Base-by-base conservation (phyloP, 2,329 filamentous ascomycete genomes). In the Domatiomyces globalis region DNA sequence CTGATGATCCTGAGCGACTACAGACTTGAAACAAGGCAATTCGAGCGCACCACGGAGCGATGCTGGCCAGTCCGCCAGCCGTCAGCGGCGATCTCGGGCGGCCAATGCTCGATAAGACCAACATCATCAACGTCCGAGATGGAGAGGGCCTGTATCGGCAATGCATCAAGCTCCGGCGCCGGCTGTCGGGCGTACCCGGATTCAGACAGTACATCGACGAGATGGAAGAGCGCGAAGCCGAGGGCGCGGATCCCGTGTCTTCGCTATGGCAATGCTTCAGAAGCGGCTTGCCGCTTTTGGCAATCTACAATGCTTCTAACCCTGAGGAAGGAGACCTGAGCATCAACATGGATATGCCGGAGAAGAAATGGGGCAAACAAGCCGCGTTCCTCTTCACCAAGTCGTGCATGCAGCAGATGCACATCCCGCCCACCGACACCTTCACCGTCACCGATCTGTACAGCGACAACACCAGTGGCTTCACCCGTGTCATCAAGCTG, bases 141-240 rank as follows among this genome's bases (percentile, higher is more conserved):
- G 89, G 95, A 66, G 89, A 92, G 58, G 95, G 89, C 9, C 79
- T 98, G 20, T 98, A 95, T 69, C 90, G 96, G 69, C 95, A 94
- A 67, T 96, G 92, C 67, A 78, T 94, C 59, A 81, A 83, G 50
- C 74, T 96, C 55, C 87, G 86, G 65, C 81, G 84, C 69, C 81
- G 92, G 56, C 73, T 98, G 55, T 77, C 81, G 51, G 83, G 84
- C 58, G 88, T 96, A 7, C 88, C 88, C 3, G 84, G 80, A 53
- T 95, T 96, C 65, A 81, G 87, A 56, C 73, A 75, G 17, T 84
- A 84, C 65, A 71, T 95, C 61, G 73, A 78, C 49, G 78, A 88
- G 61, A 82, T 92, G 61, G 77, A 83, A 58, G 77, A 84, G 61
- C 80, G 83, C 50, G 76, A 77, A 49, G 78, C 82, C 56, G 74